Evolutionary conservation across 352 stramenopile genomes (phyloP).

Genomic region (Globisporangium echinulatum): DNA sequence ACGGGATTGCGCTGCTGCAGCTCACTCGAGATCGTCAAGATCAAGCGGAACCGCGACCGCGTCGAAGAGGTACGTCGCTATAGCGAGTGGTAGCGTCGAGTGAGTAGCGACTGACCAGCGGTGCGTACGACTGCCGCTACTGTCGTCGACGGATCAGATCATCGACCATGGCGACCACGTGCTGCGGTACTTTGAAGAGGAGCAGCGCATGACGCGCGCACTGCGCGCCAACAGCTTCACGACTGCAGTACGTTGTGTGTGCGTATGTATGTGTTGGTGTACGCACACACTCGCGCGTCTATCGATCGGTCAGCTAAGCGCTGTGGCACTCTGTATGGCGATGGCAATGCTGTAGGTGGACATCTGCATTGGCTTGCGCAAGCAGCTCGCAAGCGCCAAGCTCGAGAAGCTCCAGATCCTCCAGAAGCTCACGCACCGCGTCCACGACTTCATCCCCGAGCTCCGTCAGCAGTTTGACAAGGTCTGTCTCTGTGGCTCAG

Average conservation of each 20-base stretch:
- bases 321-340: background rate
- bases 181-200: constrained; percentile 60
- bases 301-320: background rate
- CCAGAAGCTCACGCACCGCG: constrained; percentile 49
- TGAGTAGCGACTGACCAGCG: too few relatives aligned
- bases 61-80: constrained; percentile 41
- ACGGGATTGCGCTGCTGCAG: constrained; percentile 17
- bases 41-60: constrained; percentile 71
- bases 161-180: constrained; percentile 40
- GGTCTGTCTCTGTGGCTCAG: constrained; percentile 8
- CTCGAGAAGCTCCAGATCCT: constrained; percentile 52
- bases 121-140: background rate
- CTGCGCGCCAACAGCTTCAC: constrained; percentile 61
- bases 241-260: constrained; percentile 36
- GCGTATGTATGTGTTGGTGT: background rate
- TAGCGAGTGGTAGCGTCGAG: background rate
- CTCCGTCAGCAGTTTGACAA: constrained; percentile 67
- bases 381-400: constrained; percentile 33
- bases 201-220: constrained; percentile 69
- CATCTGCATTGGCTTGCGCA: constrained; percentile 59
- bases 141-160: constrained; percentile 29
- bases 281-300: background rate
- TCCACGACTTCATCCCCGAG: constrained; percentile 73
- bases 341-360: constrained; percentile 38
- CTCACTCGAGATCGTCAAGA: constrained; percentile 80